A percentile compares a stretch with the other conserved stretches of the same genome.
Conservation (phyloP, 352 stramenopile species). For the Pythium apleroticum region DNA sequence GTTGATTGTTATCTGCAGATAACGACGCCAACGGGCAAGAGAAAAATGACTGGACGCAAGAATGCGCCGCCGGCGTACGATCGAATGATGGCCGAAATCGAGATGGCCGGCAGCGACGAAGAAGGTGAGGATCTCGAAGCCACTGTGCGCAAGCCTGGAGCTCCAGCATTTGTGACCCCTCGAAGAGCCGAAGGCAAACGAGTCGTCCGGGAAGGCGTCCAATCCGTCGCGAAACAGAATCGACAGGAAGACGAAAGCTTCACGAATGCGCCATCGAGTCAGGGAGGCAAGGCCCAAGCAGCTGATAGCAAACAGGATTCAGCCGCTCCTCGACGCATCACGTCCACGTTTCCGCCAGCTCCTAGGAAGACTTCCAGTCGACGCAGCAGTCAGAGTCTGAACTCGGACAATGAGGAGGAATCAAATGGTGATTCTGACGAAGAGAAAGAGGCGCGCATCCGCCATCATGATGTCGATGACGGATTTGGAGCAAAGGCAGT, state of each 20-base stretch:
- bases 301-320: not conserved
- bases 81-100: constrained; percentile 29
- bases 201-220: not conserved
- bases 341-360: constrained; percentile 2
- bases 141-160: not conserved
- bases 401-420: constrained; percentile 3
- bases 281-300: not conserved
- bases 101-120: constrained; percentile 10
- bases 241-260: not conserved
- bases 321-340: not conserved
- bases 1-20: too few relatives aligned
- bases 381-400: constrained; percentile 15
- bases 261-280: not conserved
- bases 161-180: not conserved
- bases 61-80: constrained; percentile 20
- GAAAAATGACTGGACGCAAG: constrained; percentile 16
- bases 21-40: not conserved
- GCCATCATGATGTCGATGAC: not conserved
- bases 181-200: not conserved
- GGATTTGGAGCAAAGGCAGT: not conserved
- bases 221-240: not conserved
- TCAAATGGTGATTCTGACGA: constrained; percentile 20
- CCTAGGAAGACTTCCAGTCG: constrained; percentile 3
- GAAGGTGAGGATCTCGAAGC: not conserved
- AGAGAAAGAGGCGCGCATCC: constrained; percentile 21